These are phyloP conservation scores for Ballota nigra DNA, from an alignment of 257 asterid genomes.

Conservation along the genomic window DNA sequence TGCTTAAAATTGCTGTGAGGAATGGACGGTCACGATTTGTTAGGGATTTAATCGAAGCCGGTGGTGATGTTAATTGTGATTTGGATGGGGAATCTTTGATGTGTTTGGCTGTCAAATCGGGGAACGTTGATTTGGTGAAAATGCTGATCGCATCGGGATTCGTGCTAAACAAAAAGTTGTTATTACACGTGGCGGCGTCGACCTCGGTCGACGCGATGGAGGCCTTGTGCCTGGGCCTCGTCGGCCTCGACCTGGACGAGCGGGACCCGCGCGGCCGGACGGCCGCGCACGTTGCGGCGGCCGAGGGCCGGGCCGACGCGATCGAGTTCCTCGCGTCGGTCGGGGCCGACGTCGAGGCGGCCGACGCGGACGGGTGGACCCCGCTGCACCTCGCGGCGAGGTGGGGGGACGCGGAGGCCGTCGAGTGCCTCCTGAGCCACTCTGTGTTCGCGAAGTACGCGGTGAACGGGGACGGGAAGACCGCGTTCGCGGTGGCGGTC, in stretches of 20 bases:
- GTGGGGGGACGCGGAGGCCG: constrained; percentile 43
- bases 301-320: constrained; percentile 38
- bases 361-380: constrained; percentile 44
- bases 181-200: constrained; percentile 50
- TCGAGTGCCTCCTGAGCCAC: constrained; percentile 32
- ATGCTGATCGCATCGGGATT: constrained; percentile 55
- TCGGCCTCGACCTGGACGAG: constrained; percentile 53
- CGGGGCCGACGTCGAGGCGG: constrained; percentile 40
- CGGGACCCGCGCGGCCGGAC: constrained; percentile 41
- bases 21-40: constrained; percentile 39
- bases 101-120: constrained; percentile 50
- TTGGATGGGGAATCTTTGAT: constrained; percentile 33
- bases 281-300: constrained; percentile 59
- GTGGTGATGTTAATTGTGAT: constrained; percentile 46
- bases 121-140: constrained; percentile 35
- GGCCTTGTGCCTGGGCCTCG: constrained; percentile 36
- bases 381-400: constrained; percentile 62
- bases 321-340: constrained; percentile 45
- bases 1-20: constrained; percentile 44
- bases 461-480: constrained; percentile 47
- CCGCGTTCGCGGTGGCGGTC: constrained; percentile 51
- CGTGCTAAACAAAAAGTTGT: constrained; percentile 20
- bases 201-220: constrained; percentile 58
- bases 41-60: constrained; percentile 52
- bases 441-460: constrained; percentile 43